Evolutionary conservation across 371 early-diverging fungal species (phyloP).

Genomic region (Batrachochytrium dendrobatidis): DNA sequence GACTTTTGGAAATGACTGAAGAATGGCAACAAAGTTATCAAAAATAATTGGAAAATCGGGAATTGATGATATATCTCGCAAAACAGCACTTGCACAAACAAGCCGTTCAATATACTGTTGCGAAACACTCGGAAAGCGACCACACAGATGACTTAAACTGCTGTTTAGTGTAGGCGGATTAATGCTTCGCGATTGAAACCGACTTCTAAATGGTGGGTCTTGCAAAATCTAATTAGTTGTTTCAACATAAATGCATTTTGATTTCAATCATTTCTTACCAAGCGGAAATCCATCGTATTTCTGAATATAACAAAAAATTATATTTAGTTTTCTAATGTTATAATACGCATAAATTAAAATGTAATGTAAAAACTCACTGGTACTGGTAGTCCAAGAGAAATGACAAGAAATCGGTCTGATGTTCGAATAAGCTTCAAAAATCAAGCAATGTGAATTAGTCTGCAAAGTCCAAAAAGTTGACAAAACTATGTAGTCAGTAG

Average conservation of each 20-base stretch:
- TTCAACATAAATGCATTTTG: not conserved
- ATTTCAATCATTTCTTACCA: not conserved
- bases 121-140: slow-evolving; percentile 33
- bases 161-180: slow-evolving; percentile 13
- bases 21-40: slow-evolving; percentile 46
- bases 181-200: slow-evolving; percentile 58
- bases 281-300: slow-evolving; percentile 72
- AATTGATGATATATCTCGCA: slow-evolving; percentile 39
- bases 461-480: not conserved
- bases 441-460: slow-evolving; percentile 2
- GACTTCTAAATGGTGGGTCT: slow-evolving; percentile 76
- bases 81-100: slow-evolving; percentile 54
- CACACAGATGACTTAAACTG: slow-evolving; percentile 38
- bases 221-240: not conserved
- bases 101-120: slow-evolving; percentile 53
- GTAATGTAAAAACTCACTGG: slow-evolving; percentile 24
- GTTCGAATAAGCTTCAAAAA: slow-evolving; percentile 54
- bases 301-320: slow-evolving; percentile 22
- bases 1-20: slow-evolving; percentile 42
- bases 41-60: slow-evolving; percentile 66
- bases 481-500: not conserved
- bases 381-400: slow-evolving; percentile 77
- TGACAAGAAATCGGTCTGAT: slow-evolving; percentile 62
- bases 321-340: not conserved
- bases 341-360: slow-evolving; percentile 5